Evolutionary conservation across 2,329 filamentous ascomycete genomes (phyloP), one percentile per base, ranked within the genome.

Genomic region (Delphinella strobiligena): DNA sequence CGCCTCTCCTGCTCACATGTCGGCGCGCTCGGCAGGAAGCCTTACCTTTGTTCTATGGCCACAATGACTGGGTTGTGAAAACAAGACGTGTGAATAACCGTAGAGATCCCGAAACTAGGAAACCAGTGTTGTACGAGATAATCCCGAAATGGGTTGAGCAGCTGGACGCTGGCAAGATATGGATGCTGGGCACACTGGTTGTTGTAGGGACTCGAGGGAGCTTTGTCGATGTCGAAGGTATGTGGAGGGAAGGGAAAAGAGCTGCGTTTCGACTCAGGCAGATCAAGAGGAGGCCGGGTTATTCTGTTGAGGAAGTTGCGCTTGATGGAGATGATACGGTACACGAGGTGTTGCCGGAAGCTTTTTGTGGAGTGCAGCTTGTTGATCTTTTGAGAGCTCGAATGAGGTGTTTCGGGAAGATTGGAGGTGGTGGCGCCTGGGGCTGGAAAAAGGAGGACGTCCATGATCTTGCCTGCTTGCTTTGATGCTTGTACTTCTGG

Each of bases 51-150:
- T 43, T 43, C 34, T 45, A 40, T 24, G 32, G 33, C 15, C 19
- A 16, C 22, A 42, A 44, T 36, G 36, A 34, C 16, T 43, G 39
- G 39, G 34, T 37, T 10, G 11, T 41, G 19, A 41, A 41, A 30
- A 41, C 34, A n/a, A 14, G 39, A 9, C 39, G 39, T 15, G 39
- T 41, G 19, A 27, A 27, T 27, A 12, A 7, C 22, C 22, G 7
- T 27, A 27, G 7, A 7, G 22, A 7, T 27, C 7, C 22, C 12
- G 39, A 34, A n/a, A 16, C 29, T 17, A 17, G 16, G 31, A 33
- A 17, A 8, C 7, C n/a, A 17, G n/a, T 5, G n/a, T 14, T 7
- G 31, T 41, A 41, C 16, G 27, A 41, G 18, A 37, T 19, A 12
- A 41, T 41, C 19, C 39, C 39, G 11, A 33, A 34, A 3, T 41